Conservation (phyloP, 2,329 filamentous ascomycete genomes). For the Fusarium albidum region DNA sequence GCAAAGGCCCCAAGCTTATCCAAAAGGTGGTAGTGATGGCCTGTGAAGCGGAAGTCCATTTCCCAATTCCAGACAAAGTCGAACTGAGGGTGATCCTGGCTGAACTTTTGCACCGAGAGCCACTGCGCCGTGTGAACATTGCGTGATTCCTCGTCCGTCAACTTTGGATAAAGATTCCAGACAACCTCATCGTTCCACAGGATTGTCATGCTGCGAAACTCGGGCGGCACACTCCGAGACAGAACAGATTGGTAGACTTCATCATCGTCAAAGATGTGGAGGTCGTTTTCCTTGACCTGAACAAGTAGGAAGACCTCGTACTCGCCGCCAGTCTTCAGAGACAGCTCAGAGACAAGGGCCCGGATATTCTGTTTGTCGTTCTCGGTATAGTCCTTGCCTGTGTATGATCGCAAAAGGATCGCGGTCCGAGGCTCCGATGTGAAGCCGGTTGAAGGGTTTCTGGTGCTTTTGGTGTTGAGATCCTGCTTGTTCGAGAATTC, state of each 20-base stretch:
- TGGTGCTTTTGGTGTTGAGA: conserved; percentile 16
- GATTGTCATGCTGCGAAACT: conserved; percentile 75
- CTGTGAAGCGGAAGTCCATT: conserved; percentile 80
- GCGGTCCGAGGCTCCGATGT: conserved; percentile 68
- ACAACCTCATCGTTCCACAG: conserved; percentile 81
- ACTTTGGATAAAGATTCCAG: conserved; percentile 76
- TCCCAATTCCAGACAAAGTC: conserved; percentile 91
- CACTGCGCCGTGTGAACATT: conserved; percentile 71
- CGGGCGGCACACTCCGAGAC: conserved; percentile 69
- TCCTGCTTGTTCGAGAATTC: conserved; percentile 13
- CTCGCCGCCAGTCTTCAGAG: conserved; percentile 78
- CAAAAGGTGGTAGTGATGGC: conserved; percentile 83
- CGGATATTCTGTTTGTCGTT: conserved; percentile 83
- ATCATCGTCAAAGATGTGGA: conserved; percentile 66
- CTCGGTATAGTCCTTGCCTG: conserved; percentile 76
- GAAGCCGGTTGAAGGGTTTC: conserved; percentile 29
- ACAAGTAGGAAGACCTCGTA: conserved; percentile 84
- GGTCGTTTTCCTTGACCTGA: conserved; percentile 73
- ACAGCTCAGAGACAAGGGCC: conserved; percentile 79
- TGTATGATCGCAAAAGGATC: conserved; percentile 78
- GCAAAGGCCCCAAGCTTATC: conserved; percentile 70
- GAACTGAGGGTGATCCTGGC: conserved; percentile 78
- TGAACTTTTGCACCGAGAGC: conserved; percentile 79
- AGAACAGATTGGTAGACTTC: conserved; percentile 68
- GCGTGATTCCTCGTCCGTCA: conserved; percentile 67